Evolutionary conservation across 2,329 filamentous ascomycete species (phyloP), one percentile per base, ranked within the genome.

Genomic region (Fusarium chuoi): DNA sequence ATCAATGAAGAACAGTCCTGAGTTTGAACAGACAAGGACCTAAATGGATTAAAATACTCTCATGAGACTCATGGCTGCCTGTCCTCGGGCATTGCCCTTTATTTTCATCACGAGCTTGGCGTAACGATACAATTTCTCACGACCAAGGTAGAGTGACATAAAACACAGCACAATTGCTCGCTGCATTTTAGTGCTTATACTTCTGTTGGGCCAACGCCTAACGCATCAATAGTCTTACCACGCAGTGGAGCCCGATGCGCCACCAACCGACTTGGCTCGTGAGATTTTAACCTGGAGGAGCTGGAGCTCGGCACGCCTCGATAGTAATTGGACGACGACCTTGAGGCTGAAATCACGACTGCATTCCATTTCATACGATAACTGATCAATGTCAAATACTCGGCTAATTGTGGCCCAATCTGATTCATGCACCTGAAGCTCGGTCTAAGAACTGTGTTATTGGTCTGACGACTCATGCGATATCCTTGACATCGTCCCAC

Each of bases 401-500:
- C 15, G 33, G 14, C 14, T 18, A 49, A 58, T 36, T n/a, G 18
- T 48, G 20, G 55, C 14, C 15, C 41, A 35, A 35, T 48, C 55
- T 46, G 22, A 45, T 46, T 14, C 39, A 28, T 58, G 30, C 14
- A 22, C 2, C 6, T 15, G 5, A 10, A 14, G 41, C 30, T 36
- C 41, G 44, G 42, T 48, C 55, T 28, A 2, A 13, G 1, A 54
- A 7, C 20, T 4, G 35, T 54, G 13, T 7, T 39, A 54, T 38
- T 54, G 51, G 51, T 54, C 46, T n/a, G 22, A 5, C 22, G 15
- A 17, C 18, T 36, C 6, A 70, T 7, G 39, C 54, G 5, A 68
- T 26, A 15, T 57, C 38, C 15, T 61, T 74, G 7, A 45, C 66
- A n/a, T 75, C 76, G 12, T 78, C 72, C 78, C 76, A 79, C 14